Base-by-base conservation (phyloP, 2,329 filamentous ascomycete genomes). In the Rhynchosporium agropyri region DNA sequence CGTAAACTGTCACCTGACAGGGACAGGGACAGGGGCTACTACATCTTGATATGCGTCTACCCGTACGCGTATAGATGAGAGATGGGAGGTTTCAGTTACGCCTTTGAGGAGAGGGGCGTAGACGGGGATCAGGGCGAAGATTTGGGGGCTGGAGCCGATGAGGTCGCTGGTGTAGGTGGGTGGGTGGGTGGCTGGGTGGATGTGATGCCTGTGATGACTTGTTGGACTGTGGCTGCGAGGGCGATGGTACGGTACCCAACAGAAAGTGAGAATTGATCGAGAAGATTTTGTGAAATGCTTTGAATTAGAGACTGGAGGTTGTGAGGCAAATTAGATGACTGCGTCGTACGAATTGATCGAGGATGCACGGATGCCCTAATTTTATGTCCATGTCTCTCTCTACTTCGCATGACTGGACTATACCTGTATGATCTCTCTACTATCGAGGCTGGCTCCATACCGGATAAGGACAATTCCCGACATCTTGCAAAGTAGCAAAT, bases 121-220 rank as follows among this genome's bases (percentile, higher is more conserved):
- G 12, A 58, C 55, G 3, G 55, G 42, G 13, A 48, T 45, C 1
- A 48, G 13, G 10, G 55, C 42, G 42, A 43, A 36, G 42, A 58
- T 28, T 48, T 58, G 55, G 3, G 55, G 55, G 4, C 10, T 9
- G 6, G 26, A 28, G 29, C 9, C 29, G n/a, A 58, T 20, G 28
- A 58, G 15, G n/a, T 42, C 55, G 12, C 55, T 42, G 13, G 46
- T 48, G 55, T 58, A 58, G 12, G 31, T 13, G 10, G 55, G 20
- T 20, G 33, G n/a, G 42, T 45, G 8, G 28, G 31, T 20, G 33
- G n/a, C 29, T 45, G 8, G 28, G 31, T 45, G 8, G 28, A 20
- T 20, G 40, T 58, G 26, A 58, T 58, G 28, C 48, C 43, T n/a
- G 40, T 36, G 33, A 58, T 33, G 29, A 58, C 55, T 58, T 48